Evolutionary conservation across 768 basidiomycete species (phyloP), one percentile per base, ranked within the genome.

Genomic region (Hebeloma cylindrosporum): DNA sequence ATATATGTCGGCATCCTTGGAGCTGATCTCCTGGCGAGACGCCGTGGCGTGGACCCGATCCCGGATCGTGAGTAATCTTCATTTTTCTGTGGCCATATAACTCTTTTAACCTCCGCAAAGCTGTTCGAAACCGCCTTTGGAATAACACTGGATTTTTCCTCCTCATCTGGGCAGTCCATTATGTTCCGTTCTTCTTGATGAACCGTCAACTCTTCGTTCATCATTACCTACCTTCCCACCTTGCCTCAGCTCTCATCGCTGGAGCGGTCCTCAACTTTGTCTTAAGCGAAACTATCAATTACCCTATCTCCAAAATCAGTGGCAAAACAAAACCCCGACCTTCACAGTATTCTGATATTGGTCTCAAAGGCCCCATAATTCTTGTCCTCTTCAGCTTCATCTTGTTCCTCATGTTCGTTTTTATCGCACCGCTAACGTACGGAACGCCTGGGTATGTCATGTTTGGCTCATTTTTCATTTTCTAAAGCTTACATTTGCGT

Each of bases 171-270:
- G 85, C 78, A 9, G 90, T 89, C 43, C 96, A 99, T 64, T 99
- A 96, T 70, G 71, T 87, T 60, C 96, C 96, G 5, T 99, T 98
- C 79, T 99, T 91, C 83, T 75, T 97, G 20, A 95, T 99, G 92
- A 86, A 78, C 60, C 88, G 96, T 28, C 96, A 99, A 60, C 76
- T 94, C 31, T 99, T 99, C 77, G 72, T 99, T 18, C 96, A 99
- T 63, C 94, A 96, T 65, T 99, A 99, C 64, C 83, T 99, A 3
- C 95, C 95, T 10, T 95, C 95, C 0, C 96, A 99, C 62, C 76
- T 99, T 30, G 85, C 89, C 9, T 94, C 92, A 10, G 86, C 93
- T 9, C 75, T 98, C 45, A 82, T 97, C 46, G 93, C 95, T 29
- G 96, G 96, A 31, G 79, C 92, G 4, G 87, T 96, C 13, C 73